A percentile compares a stretch with the other conserved stretches of the same genome.
Evolutionary conservation across 1,284 basidiomycete species (phyloP).

Genomic region (Boletus mariae): DNA sequence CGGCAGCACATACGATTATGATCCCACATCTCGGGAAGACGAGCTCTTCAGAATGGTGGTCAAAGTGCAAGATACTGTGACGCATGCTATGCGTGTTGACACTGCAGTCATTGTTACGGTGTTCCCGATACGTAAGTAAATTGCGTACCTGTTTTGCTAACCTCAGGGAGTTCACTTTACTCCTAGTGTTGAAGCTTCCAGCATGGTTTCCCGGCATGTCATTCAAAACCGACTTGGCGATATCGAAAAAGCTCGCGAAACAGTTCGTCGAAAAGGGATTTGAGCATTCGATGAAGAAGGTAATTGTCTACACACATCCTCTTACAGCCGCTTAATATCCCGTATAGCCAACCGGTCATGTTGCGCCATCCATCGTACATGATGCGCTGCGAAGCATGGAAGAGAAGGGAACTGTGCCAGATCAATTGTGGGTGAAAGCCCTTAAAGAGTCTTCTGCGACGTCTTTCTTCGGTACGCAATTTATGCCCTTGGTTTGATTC

Average conservation of each 20-base stretch:
- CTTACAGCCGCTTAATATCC: background rate
- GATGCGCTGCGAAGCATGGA: slow-evolving; percentile 5
- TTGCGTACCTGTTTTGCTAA: background rate
- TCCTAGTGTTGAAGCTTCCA: slow-evolving; percentile 8
- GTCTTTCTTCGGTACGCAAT: slow-evolving; percentile 10
- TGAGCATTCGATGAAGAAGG: slow-evolving; percentile 2
- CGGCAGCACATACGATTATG: slow-evolving; percentile 12
- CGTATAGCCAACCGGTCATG: background rate
- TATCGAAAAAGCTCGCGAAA: background rate
- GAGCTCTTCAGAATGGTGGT: slow-evolving; percentile 1
- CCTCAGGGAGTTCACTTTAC: background rate
- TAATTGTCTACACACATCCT: background rate
- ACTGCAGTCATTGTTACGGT: background rate
- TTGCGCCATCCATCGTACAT: slow-evolving; percentile 10
- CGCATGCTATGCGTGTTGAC: slow-evolving; percentile 3
- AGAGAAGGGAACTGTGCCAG: background rate
- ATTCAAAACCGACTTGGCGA: slow-evolving; percentile 3
- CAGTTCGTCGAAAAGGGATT: slow-evolving; percentile 8
- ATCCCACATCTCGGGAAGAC: slow-evolving; percentile 8
- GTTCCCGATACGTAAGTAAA: slow-evolving; percentile 13
- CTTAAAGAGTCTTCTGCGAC: slow-evolving; percentile 14
- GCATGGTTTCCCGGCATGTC: slow-evolving; percentile 16
- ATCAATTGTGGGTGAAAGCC: background rate
- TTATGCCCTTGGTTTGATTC: background rate
- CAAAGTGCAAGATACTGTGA: slow-evolving; percentile 1